A percentile compares a stretch with the other conserved stretches of the same genome.
These are phyloP conservation scores for Magnolia officinalis DNA, from an alignment of 164 flowering plant genomes.

Conservation along the genomic window DNA sequence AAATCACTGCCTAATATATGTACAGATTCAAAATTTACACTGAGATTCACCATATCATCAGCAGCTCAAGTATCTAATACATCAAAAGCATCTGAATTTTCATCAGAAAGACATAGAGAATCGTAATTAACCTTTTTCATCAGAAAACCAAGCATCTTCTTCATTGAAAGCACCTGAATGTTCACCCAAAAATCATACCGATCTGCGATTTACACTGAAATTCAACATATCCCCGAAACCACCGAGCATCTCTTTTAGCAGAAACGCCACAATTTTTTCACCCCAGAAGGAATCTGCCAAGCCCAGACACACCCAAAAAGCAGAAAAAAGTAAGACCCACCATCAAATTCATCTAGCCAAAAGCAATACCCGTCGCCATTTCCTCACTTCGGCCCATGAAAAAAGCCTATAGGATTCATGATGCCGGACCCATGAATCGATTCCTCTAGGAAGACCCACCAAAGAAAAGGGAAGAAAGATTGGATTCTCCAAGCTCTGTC, in stretches of 20 bases:
- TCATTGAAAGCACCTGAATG: not conserved
- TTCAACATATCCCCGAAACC: not conserved
- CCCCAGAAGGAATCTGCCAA: not conserved
- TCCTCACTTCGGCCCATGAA: not conserved
- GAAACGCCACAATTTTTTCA: not conserved
- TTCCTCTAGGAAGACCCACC: not conserved
- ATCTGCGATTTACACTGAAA: not conserved
- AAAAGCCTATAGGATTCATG: not conserved
- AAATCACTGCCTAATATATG: not conserved
- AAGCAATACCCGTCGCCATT: not conserved
- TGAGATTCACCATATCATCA: not conserved
- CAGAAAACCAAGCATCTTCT: not conserved
- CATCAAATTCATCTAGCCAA: not conserved
- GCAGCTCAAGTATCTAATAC: not conserved
- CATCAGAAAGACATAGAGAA: not conserved
- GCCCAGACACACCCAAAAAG: not conserved
- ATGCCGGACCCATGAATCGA: conserved; percentile 6
- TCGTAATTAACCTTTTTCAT: not conserved
- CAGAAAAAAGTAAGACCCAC: not conserved
- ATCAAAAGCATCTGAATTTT: not conserved
- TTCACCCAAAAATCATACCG: not conserved
- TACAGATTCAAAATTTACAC: not conserved
- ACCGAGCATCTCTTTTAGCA: not conserved
- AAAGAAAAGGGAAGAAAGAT: not conserved
- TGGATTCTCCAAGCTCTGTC: not conserved